phyloP scores from a whole-genome alignment of 345 rosid species.

The Raphanus raphanistrum region DNA sequence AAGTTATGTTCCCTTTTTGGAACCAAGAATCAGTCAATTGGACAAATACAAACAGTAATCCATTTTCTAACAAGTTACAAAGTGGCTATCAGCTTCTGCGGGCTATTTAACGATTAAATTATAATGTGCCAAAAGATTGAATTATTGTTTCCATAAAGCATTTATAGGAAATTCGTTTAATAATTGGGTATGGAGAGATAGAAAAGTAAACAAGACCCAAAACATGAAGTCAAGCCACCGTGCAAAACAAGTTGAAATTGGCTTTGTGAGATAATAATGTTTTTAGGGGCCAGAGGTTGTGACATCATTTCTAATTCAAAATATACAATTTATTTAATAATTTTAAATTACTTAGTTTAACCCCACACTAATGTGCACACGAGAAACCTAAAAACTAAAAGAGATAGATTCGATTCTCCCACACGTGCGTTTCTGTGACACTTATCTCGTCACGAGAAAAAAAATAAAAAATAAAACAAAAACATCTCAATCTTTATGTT shows the following conservation, averaged over 20 bases:
- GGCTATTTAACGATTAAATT: slow-evolving; percentile 8
- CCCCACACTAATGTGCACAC: slow-evolving; percentile 40
- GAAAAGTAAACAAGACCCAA: slow-evolving; percentile 27
- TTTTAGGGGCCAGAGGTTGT: neutral
- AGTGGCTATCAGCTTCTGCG: slow-evolving; percentile 14
- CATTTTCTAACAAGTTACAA: neutral
- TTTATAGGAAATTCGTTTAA: neutral
- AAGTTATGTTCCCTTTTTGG: slow-evolving; percentile 26
- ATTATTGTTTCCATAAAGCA: neutral
- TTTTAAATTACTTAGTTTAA: slow-evolving; percentile 15
- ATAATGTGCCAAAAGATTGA: slow-evolving; percentile 12
- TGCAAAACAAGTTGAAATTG: slow-evolving; percentile 41
- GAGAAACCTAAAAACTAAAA: slow-evolving; percentile 30
- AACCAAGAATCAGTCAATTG: slow-evolving; percentile 32
- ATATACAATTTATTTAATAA: neutral
- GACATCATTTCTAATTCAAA: neutral
- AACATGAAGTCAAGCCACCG: slow-evolving; percentile 43
- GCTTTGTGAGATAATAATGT: neutral
- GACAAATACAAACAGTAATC: slow-evolving; percentile 8
- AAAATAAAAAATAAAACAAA: neutral
- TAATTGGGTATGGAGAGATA: neutral
- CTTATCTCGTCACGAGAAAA: neutral
- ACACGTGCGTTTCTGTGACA: slow-evolving; percentile 40
- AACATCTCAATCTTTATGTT: neutral
- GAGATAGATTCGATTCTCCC: slow-evolving; percentile 39